Conservation (phyloP, 78 protist genomes). For the Dictyostelium capitatum region DNA sequence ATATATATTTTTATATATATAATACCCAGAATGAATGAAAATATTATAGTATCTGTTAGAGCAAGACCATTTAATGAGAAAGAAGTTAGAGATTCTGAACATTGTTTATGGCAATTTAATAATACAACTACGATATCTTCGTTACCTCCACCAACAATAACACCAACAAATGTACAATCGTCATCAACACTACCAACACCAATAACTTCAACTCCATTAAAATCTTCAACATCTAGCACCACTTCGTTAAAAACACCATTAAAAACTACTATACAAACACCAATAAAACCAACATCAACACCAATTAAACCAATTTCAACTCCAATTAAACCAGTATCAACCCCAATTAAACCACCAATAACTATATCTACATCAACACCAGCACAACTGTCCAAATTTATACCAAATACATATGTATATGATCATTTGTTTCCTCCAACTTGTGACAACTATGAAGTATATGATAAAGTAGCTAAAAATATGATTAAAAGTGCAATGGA, state of each 20-base stretch:
- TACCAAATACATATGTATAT: constrained; percentile 29
- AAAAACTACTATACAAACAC: constrained; percentile 35
- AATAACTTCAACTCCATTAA: background rate
- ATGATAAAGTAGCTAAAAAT: constrained; percentile 33
- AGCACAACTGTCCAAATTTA: constrained; percentile 6
- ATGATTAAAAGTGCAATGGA: constrained; percentile 58
- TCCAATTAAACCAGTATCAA: constrained; percentile 20
- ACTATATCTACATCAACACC: background rate
- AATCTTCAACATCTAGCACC: background rate
- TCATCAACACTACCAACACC: background rate
- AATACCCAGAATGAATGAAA: constrained; percentile 52
- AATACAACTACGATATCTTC: constrained; percentile 22
- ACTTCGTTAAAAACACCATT: background rate
- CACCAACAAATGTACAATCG: background rate
- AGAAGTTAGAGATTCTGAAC: constrained; percentile 17
- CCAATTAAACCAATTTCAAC: constrained; percentile 20
- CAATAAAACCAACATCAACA: constrained; percentile 16
- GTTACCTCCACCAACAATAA: constrained; percentile 1
- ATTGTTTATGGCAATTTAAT: constrained; percentile 24
- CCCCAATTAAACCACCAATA: background rate
- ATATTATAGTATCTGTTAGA: constrained; percentile 50
- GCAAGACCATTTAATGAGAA: constrained; percentile 59
- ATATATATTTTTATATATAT: no score
- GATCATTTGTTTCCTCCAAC: constrained; percentile 45
- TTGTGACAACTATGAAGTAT: constrained; percentile 27